phyloP scores from a whole-genome alignment of 2,329 filamentous ascomycete species.

The Neofusicoccum umdonicola region DNA sequence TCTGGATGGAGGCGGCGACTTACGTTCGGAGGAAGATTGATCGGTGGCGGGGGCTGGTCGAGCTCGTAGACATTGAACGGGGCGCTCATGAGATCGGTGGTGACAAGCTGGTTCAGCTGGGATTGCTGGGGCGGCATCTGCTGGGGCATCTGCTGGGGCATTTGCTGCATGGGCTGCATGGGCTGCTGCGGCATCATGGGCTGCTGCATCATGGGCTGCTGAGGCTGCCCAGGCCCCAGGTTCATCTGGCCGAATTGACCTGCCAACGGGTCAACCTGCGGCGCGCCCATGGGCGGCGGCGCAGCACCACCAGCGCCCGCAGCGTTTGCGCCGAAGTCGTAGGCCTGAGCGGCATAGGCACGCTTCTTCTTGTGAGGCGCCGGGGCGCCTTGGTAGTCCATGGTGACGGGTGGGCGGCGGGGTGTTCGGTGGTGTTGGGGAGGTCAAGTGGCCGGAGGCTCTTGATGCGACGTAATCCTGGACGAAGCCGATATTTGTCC shows the following conservation, averaged over 20 bases:
- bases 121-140: slow-evolving; percentile 16
- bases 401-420: neutral
- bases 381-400: slow-evolving; percentile 17
- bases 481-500: slow-evolving; percentile 4
- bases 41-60: slow-evolving; percentile 85
- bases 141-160: slow-evolving; percentile 38
- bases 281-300: slow-evolving; percentile 53
- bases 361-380: slow-evolving; percentile 77
- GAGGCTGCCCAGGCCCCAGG: slow-evolving; percentile 47
- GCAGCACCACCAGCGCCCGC: slow-evolving; percentile 47
- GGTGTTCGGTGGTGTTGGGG: slow-evolving; percentile 6
- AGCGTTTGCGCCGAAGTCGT: slow-evolving; percentile 86
- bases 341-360: slow-evolving; percentile 90
- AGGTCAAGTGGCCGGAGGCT: slow-evolving; percentile 17
- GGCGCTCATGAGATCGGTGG: slow-evolving; percentile 86
- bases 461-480: slow-evolving; percentile 19
- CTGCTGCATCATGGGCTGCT: slow-evolving; percentile 48
- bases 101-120: slow-evolving; percentile 81
- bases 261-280: slow-evolving; percentile 65
- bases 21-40: slow-evolving; percentile 89
- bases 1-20: neutral
- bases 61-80: slow-evolving; percentile 93
- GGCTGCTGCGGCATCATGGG: slow-evolving; percentile 42
- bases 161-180: slow-evolving; percentile 41
- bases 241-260: slow-evolving; percentile 81